Evolutionary conservation across 176 grass and related monocot species (phyloP).

Genomic region (Pontederia crassipes): DNA sequence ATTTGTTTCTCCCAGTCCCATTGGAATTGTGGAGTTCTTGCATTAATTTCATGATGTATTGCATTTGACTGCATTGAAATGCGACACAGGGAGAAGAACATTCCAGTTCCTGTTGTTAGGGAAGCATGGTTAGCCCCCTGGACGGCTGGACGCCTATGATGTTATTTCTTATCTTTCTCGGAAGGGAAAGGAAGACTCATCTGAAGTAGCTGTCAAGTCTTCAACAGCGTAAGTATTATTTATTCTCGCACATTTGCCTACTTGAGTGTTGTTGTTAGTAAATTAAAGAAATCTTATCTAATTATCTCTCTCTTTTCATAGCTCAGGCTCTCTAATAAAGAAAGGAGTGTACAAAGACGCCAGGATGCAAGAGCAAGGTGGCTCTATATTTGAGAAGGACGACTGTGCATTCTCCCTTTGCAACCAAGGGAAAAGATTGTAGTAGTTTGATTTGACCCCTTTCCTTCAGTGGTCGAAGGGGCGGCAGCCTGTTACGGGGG

Average conservation of each 20-base stretch:
- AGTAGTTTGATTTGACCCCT: constrained; percentile 22
- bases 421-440: constrained; percentile 31
- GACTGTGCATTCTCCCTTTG: constrained; percentile 61
- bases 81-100: constrained; percentile 44
- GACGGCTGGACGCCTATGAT: constrained; percentile 69
- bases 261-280: too few relatives aligned
- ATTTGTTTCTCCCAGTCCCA: not conserved
- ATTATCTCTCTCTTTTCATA: constrained; percentile 4
- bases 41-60: too few relatives aligned
- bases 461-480: too few relatives aligned
- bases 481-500: too few relatives aligned
- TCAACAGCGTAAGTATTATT: constrained; percentile 50
- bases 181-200: constrained; percentile 52
- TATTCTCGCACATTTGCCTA: too few relatives aligned
- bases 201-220: constrained; percentile 51
- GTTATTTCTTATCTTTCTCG: constrained; percentile 50
- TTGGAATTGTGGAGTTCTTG: too few relatives aligned
- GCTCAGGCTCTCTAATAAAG: constrained; percentile 65
- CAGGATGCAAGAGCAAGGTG: constrained; percentile 54
- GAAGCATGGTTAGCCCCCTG: constrained; percentile 72
- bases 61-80: too few relatives aligned
- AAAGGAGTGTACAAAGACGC: constrained; percentile 56
- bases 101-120: constrained; percentile 41
- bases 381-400: constrained; percentile 53
- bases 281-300: not conserved